Percentiles rank a stretch among this genome's conserved stretches.
phyloP scores from a whole-genome alignment of 805 yeast genomes.

The Hanseniaspora nectarophila region DNA sequence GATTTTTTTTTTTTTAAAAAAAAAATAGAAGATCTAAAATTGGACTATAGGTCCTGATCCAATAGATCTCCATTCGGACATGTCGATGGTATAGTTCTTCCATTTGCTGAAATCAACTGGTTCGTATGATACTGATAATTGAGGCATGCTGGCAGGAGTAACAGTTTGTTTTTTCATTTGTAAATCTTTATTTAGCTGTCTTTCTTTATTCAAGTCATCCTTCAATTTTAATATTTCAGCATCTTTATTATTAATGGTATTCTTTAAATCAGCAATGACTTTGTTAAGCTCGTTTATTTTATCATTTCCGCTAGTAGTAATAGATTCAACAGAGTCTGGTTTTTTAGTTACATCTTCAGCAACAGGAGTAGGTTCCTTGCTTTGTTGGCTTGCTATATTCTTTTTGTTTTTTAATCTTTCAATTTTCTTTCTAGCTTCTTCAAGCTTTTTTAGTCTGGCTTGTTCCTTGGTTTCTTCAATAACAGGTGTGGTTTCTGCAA shows the following conservation, averaged over 20 bases:
- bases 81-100: conserved; percentile 79
- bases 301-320: conserved; percentile 30
- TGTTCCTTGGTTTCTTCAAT: conserved; percentile 21
- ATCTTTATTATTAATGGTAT: conserved; percentile 29
- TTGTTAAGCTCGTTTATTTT: conserved; percentile 28
- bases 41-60: conserved; percentile 55
- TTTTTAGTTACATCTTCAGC: background rate
- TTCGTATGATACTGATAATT: conserved; percentile 36
- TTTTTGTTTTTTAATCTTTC: conserved; percentile 57
- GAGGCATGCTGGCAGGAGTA: conserved; percentile 19
- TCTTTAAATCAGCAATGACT: conserved; percentile 27
- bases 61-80: conserved; percentile 67
- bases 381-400: conserved; percentile 33
- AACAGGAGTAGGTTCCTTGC: background rate
- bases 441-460: conserved; percentile 48
- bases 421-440: conserved; percentile 60
- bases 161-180: conserved; percentile 17
- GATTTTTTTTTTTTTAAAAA: too few species aligned
- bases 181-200: conserved; percentile 15
- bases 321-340: conserved; percentile 14
- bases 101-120: conserved; percentile 47
- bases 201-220: conserved; percentile 21
- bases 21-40: conserved; percentile 22
- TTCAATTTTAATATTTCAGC: conserved; percentile 27
- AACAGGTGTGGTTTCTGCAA: background rate